phyloP scores from a whole-genome alignment of 768 basidiomycete species.

The Psilocybe sp. region DNA sequence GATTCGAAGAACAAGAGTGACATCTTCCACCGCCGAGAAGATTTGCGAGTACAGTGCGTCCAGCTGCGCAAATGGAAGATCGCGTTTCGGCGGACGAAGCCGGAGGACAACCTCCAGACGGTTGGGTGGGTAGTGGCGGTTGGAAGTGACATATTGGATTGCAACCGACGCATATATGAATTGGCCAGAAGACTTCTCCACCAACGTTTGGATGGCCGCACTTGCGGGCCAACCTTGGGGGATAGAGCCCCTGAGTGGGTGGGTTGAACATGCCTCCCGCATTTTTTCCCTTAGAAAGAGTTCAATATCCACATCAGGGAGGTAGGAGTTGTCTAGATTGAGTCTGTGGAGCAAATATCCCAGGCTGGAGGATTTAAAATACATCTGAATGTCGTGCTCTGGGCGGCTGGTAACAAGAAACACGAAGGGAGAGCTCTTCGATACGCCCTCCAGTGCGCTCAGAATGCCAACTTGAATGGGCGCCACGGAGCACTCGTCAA shows the following conservation, averaged over 20 bases:
- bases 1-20: neutral
- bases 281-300: too few relatives aligned
- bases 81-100: neutral
- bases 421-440: too few relatives aligned
- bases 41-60: conserved; percentile 6
- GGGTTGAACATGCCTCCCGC: too few relatives aligned
- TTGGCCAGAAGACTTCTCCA: neutral
- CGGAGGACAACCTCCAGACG: conserved; percentile 4
- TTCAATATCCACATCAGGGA: too few relatives aligned
- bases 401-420: too few relatives aligned
- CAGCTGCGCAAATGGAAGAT: conserved; percentile 7
- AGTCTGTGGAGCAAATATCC: too few relatives aligned
- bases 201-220: neutral
- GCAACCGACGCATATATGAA: neutral
- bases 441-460: too few relatives aligned
- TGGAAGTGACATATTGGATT: neutral
- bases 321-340: too few relatives aligned
- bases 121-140: neutral
- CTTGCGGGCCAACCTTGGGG: neutral
- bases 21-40: conserved; percentile 2
- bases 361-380: too few relatives aligned
- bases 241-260: neutral
- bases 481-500: too few relatives aligned
- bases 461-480: too few relatives aligned
- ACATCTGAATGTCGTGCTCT: too few relatives aligned